Percentiles rank a stretch among this genome's conserved stretches.
These are phyloP conservation scores for Penicillium crustosum DNA, from an alignment of 2,329 filamentous ascomycete genomes.

Conservation along the genomic window DNA sequence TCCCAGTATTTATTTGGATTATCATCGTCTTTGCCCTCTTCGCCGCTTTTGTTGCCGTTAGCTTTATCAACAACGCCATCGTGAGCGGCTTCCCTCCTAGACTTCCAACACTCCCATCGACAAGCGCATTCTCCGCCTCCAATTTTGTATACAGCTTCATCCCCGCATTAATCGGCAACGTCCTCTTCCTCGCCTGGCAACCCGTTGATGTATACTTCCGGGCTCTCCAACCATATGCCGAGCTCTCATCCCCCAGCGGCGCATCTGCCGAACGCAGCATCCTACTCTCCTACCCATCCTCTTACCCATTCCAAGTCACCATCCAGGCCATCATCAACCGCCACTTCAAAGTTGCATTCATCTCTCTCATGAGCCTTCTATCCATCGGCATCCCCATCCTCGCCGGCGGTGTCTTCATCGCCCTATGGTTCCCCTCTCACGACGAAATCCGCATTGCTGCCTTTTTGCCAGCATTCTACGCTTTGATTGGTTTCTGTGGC, in stretches of 20 bases:
- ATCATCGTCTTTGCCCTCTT: slow-evolving; percentile 62
- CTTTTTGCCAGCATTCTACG: slow-evolving; percentile 69
- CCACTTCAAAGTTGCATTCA: slow-evolving; percentile 59
- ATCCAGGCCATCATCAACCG: slow-evolving; percentile 53
- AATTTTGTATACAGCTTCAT: slow-evolving; percentile 81
- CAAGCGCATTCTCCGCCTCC: slow-evolving; percentile 73
- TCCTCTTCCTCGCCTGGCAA: slow-evolving; percentile 60
- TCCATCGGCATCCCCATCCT: slow-evolving; percentile 58
- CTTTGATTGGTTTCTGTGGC: slow-evolving; percentile 69
- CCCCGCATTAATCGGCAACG: slow-evolving; percentile 57
- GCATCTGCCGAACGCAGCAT: slow-evolving; percentile 56
- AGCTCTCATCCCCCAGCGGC: slow-evolving; percentile 53
- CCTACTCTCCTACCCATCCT: slow-evolving; percentile 57
- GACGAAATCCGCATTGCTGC: slow-evolving; percentile 63
- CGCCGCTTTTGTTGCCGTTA: slow-evolving; percentile 71
- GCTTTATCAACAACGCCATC: slow-evolving; percentile 70
- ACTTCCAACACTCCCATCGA: slow-evolving; percentile 60
- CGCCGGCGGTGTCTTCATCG: slow-evolving; percentile 62
- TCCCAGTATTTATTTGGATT: slow-evolving; percentile 65
- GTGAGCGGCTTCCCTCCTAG: slow-evolving; percentile 69
- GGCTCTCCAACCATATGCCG: slow-evolving; percentile 58
- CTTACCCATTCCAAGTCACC: slow-evolving; percentile 55
- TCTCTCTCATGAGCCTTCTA: slow-evolving; percentile 55
- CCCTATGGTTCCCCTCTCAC: slow-evolving; percentile 54
- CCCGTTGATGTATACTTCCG: slow-evolving; percentile 62